phyloP scores from a whole-genome alignment of 2,329 filamentous ascomycete genomes.

The Colletotrichum trifolii region DNA sequence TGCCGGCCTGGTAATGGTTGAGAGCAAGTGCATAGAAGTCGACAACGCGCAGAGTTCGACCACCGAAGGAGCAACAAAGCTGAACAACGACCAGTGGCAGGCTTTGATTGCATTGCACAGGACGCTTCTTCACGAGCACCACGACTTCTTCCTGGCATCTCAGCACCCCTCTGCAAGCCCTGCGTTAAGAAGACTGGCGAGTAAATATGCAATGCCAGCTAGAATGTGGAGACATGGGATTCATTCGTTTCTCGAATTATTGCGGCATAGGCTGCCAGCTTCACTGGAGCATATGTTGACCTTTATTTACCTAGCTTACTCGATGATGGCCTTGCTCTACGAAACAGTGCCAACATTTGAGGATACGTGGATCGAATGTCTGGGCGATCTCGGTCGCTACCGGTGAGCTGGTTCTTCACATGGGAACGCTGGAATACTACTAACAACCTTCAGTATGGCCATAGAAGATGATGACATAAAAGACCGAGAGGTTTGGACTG shows the following conservation, averaged over 20 bases:
- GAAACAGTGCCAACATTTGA: slow-evolving; percentile 87
- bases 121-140: slow-evolving; percentile 83
- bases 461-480: slow-evolving; percentile 84
- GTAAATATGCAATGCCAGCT: slow-evolving; percentile 90
- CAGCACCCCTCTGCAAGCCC: slow-evolving; percentile 84
- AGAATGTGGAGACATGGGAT: slow-evolving; percentile 96
- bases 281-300: slow-evolving; percentile 90
- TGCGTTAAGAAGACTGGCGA: slow-evolving; percentile 74
- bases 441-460: slow-evolving; percentile 69
- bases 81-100: slow-evolving; percentile 82
- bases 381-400: slow-evolving; percentile 87
- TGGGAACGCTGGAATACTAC: not conserved
- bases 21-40: slow-evolving; percentile 87
- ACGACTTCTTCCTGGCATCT: slow-evolving; percentile 87
- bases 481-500: slow-evolving; percentile 84
- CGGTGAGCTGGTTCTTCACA: slow-evolving; percentile 39
- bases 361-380: slow-evolving; percentile 93
- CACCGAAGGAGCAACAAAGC: slow-evolving; percentile 50
- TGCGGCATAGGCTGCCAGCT: slow-evolving; percentile 78
- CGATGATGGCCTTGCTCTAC: slow-evolving; percentile 87
- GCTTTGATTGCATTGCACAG: slow-evolving; percentile 84
- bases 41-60: slow-evolving; percentile 70
- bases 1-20: slow-evolving; percentile 84
- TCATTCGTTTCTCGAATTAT: slow-evolving; percentile 82
- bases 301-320: slow-evolving; percentile 90